phyloP scores from a whole-genome alignment of 805 yeast genomes.

The Myxozyma neotropica region DNA sequence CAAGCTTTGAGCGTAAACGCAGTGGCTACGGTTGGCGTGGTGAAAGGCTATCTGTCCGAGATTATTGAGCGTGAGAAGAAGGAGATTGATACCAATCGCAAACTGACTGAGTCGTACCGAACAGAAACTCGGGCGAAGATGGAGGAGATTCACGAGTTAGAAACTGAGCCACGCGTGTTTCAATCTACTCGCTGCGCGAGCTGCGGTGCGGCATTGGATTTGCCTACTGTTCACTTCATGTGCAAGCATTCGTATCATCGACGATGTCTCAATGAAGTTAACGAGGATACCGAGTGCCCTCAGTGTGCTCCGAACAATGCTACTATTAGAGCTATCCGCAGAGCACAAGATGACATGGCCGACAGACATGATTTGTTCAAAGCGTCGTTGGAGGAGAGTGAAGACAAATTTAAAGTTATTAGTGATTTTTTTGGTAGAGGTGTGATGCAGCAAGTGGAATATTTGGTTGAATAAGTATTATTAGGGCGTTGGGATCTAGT shows the following conservation, averaged over 20 bases:
- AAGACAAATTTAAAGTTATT: conserved; percentile 71
- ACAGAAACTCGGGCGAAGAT: conserved; percentile 62
- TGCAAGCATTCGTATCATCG: conserved; percentile 89
- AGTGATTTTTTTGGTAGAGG: conserved; percentile 88
- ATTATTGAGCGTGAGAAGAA: conserved; percentile 60
- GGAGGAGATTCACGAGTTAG: conserved; percentile 55
- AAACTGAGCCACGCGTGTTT: conserved; percentile 53
- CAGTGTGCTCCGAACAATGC: conserved; percentile 73
- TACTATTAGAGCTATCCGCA: conserved; percentile 59
- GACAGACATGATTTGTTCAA: conserved; percentile 66
- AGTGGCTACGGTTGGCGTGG: conserved; percentile 68
- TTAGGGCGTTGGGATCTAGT: neutral
- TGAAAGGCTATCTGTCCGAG: conserved; percentile 67
- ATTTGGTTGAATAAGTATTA: conserved; percentile 17
- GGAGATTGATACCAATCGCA: conserved; percentile 69
- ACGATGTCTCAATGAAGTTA: conserved; percentile 57
- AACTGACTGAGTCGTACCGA: conserved; percentile 67
- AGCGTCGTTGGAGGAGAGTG: conserved; percentile 53
- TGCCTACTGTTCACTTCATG: conserved; percentile 80
- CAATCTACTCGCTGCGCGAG: conserved; percentile 66
- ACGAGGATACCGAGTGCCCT: conserved; percentile 59
- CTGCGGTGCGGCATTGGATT: conserved; percentile 66
- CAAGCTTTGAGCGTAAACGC: conserved; percentile 64
- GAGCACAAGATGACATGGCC: conserved; percentile 62
- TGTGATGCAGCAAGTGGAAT: conserved; percentile 56